A percentile compares a stretch with the other conserved stretches of the same genome.
Conservation (phyloP, 352 stramenopile genomes). For the Phytophthora agathidicida region DNA sequence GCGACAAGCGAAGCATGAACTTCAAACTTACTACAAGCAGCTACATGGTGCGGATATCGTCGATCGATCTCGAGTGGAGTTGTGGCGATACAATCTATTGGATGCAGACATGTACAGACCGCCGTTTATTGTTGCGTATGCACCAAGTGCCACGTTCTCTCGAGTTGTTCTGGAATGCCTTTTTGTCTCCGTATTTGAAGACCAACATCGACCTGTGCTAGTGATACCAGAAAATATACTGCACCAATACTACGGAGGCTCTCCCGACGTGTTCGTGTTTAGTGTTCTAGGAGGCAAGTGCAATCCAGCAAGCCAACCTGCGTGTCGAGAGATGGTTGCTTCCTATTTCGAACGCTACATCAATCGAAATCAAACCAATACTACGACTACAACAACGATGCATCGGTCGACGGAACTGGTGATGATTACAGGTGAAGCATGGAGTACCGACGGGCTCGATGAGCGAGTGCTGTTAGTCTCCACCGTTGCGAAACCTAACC, state of each 20-base stretch:
- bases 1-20: too few species aligned
- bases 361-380: background rate
- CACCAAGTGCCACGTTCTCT: background rate
- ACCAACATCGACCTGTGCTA: slow-evolving; percentile 16
- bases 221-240: slow-evolving; percentile 21
- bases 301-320: too few species aligned
- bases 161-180: slow-evolving; percentile 34
- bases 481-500: slow-evolving; percentile 10
- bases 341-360: background rate
- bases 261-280: slow-evolving; percentile 8
- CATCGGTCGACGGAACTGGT: slow-evolving; percentile 8
- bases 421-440: slow-evolving; percentile 39
- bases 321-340: background rate
- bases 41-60: too few species aligned
- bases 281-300: background rate
- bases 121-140: slow-evolving; percentile 21
- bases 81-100: too few species aligned
- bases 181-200: slow-evolving; percentile 25
- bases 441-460: slow-evolving; percentile 26
- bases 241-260: background rate
- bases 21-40: too few species aligned
- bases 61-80: too few species aligned
- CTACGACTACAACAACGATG: too few species aligned
- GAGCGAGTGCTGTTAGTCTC: slow-evolving; percentile 30
- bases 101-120: background rate